Evolutionary conservation across 495 filamentous ascomycete genomes (phyloP).

Genomic region (Aspergillus heteromorphus): DNA sequence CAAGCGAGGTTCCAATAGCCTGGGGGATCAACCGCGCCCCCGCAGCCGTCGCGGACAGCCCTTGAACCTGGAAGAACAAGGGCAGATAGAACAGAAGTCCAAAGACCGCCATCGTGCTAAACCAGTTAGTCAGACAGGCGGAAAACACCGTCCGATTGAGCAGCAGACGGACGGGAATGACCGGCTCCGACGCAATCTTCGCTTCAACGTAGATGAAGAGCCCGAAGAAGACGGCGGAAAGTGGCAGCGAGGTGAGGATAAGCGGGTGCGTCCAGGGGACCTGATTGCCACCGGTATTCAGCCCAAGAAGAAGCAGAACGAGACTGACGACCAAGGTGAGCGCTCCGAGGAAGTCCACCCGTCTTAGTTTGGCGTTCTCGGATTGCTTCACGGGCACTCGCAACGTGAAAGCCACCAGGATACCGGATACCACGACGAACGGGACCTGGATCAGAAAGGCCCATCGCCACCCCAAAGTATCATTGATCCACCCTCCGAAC

Average conservation of each 20-base stretch:
- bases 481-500: conserved; percentile 80
- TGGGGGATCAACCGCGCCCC: conserved; percentile 67
- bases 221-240: conserved; percentile 51
- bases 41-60: conserved; percentile 62
- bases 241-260: conserved; percentile 61
- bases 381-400: conserved; percentile 71
- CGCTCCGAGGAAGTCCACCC: conserved; percentile 82
- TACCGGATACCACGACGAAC: conserved; percentile 53
- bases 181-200: conserved; percentile 61
- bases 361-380: conserved; percentile 48
- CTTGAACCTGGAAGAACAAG: conserved; percentile 75
- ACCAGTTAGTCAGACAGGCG: conserved; percentile 74
- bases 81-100: conserved; percentile 71
- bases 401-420: conserved; percentile 62
- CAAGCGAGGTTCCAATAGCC: conserved; percentile 61
- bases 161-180: conserved; percentile 79
- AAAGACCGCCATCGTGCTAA: conserved; percentile 49
- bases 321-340: conserved; percentile 62
- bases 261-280: conserved; percentile 82
- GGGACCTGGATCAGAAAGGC: conserved; percentile 84
- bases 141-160: conserved; percentile 65
- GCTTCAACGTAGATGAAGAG: conserved; percentile 65
- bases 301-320: conserved; percentile 69
- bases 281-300: conserved; percentile 81
- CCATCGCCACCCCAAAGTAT: conserved; percentile 65